These are phyloP conservation scores for Rhodotorula kratochvilovae DNA, from an alignment of 768 basidiomycete genomes.

Conservation along the genomic window DNA sequence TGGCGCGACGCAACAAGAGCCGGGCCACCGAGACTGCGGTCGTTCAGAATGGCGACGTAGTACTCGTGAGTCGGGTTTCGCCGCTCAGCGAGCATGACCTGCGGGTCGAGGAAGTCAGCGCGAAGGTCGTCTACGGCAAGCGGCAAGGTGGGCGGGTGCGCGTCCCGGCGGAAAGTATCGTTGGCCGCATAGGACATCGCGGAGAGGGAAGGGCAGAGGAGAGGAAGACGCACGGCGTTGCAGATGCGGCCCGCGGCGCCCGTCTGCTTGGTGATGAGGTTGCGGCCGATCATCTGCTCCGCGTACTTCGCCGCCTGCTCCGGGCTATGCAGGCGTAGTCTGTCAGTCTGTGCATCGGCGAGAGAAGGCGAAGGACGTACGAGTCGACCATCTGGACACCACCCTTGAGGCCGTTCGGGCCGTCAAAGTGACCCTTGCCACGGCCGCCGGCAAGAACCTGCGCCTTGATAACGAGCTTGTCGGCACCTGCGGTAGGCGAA, in stretches of 20 bases:
- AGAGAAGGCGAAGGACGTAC: constrained; percentile 50
- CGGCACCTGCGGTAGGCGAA: constrained; percentile 54
- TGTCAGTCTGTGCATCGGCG: not conserved
- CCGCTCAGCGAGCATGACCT: constrained; percentile 98
- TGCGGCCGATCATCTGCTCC: constrained; percentile 85
- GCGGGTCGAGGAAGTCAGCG: not conserved
- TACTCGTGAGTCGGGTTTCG: constrained; percentile 92
- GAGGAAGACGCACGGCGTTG: constrained; percentile 69
- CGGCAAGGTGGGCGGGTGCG: no score
- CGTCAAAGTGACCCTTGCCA: constrained; percentile 92
- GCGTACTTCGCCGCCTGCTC: constrained; percentile 83
- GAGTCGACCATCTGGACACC: constrained; percentile 91
- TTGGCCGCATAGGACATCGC: no score
- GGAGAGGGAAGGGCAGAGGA: no score
- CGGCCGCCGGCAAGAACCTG: constrained; percentile 98
- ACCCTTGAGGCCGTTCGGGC: constrained; percentile 78
- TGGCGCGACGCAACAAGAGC: constrained; percentile 90
- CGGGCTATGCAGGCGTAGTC: constrained; percentile 55
- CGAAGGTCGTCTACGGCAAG: no score
- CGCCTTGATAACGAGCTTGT: constrained; percentile 91
- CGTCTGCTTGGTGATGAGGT: constrained; percentile 97
- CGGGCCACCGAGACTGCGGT: constrained; percentile 79
- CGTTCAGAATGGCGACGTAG: constrained; percentile 94
- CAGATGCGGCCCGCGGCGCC: constrained; percentile 86
- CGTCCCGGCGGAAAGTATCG: no score